Base-by-base conservation (phyloP, 768 basidiomycete genomes). In the Roridomyces roridus region DNA sequence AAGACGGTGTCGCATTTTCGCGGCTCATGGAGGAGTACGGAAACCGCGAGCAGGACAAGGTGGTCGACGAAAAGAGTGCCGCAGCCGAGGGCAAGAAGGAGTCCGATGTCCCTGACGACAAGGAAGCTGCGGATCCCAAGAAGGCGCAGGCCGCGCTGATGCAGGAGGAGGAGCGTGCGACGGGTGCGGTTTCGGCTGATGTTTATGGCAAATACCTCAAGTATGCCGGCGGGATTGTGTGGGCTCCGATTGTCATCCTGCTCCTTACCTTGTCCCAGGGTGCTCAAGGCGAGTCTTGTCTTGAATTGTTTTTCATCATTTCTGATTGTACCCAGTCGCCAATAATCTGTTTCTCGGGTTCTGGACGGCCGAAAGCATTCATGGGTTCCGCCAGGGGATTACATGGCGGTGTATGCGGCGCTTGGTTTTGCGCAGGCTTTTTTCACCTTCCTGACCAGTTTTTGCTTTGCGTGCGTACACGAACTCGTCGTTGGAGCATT, bases 321-420 rank as follows among this genome's bases (percentile, higher is more conserved):
- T 6, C 20, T 8, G 26, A 23, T 29, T 42, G 5, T 17, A 15
- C 3, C 6, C 50, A 83, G 88, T 91, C 28, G 83, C 79, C 0
- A 86, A 83, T 60, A 86, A 81, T 28, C 68, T 93, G 5, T 85
- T 88, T 74, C 78, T 93, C 18, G 89, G 89, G 0, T 90, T 86
- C 62, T 93, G 90, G 90, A 85, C 86, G 0, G 76, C 77, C 1
- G 55, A 74, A 17, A 80, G 73, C n/a, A 80, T 91, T 17, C 55
- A 62, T 6, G 80, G 83, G 2, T 87, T 90, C 65, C 67, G 35
- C 4, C 82, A 88, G 66, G 82, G 80, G 74, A 85, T 29, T 93
- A 93, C 68, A 92, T 52, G 51, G 43, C 34, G 37, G 51, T 52
- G 34, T 37, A 31, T 37, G 35, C 42, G 26, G 75, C 71, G 14